Evolutionary conservation across 495 filamentous ascomycete species (phyloP).

Genomic region (Daldinia decipiens): DNA sequence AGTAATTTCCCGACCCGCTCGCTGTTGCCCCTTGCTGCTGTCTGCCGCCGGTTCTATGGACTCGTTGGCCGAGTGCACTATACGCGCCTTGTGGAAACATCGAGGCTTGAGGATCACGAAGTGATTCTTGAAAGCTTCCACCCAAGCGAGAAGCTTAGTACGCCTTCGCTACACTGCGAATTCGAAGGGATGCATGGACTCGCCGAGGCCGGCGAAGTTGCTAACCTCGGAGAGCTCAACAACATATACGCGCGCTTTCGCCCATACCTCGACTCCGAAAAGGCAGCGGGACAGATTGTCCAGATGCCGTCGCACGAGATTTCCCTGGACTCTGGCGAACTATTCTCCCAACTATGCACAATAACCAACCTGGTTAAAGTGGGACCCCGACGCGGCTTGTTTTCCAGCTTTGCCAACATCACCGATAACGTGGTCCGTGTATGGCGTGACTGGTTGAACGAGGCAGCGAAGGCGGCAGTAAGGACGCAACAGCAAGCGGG

Average conservation of each 20-base stretch:
- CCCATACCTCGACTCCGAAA: slow-evolving; percentile 55
- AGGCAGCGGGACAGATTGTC: slow-evolving; percentile 32
- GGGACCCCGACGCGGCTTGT: slow-evolving; percentile 66
- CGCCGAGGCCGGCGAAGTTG: slow-evolving; percentile 54
- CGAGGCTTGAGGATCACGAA: slow-evolving; percentile 66
- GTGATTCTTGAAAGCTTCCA: slow-evolving; percentile 83
- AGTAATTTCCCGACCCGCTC: slow-evolving; percentile 65
- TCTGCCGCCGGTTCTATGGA: slow-evolving; percentile 74
- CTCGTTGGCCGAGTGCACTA: slow-evolving; percentile 75
- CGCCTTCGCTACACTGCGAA: slow-evolving; percentile 74
- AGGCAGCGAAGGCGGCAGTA: slow-evolving; percentile 50
- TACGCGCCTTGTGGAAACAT: slow-evolving; percentile 67
- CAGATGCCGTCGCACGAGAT: slow-evolving; percentile 66
- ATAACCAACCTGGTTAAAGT: slow-evolving; percentile 74
- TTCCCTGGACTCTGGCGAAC: slow-evolving; percentile 71
- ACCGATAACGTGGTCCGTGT: slow-evolving; percentile 72
- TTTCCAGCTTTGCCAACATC: slow-evolving; percentile 68
- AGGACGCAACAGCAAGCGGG: slow-evolving; percentile 30
- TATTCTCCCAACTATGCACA: slow-evolving; percentile 76
- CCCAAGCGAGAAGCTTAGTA: slow-evolving; percentile 72
- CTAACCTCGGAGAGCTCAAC: slow-evolving; percentile 47
- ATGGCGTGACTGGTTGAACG: slow-evolving; percentile 69
- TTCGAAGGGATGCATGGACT: slow-evolving; percentile 69
- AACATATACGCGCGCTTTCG: slow-evolving; percentile 66
- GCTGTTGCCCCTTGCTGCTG: slow-evolving; percentile 68